Percentiles rank a stretch among this genome's conserved stretches.
Evolutionary conservation across 768 basidiomycete genomes (phyloP).

Genomic region (Lactarius pseudohatsudake): DNA sequence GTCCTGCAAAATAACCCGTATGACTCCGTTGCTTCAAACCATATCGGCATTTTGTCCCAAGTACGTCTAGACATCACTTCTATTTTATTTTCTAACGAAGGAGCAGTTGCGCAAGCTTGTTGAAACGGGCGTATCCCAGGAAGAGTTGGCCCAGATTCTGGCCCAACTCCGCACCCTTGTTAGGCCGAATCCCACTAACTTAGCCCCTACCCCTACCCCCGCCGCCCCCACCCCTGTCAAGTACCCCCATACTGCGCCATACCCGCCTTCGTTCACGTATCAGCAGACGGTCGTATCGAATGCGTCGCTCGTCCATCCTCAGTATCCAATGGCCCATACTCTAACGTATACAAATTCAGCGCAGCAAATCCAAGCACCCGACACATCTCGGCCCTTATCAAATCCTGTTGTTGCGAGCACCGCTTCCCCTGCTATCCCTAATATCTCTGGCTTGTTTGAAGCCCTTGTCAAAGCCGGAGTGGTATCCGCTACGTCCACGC

Average conservation of each 20-base stretch:
- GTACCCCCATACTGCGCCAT: slow-evolving; percentile 26
- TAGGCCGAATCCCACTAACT: slow-evolving; percentile 36
- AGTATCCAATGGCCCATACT: slow-evolving; percentile 23
- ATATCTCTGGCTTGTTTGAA: slow-evolving; percentile 60
- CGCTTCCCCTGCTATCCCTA: slow-evolving; percentile 25
- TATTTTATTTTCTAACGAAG: slow-evolving; percentile 21
- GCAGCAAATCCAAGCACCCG: slow-evolving; percentile 15
- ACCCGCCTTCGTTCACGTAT: slow-evolving; percentile 31
- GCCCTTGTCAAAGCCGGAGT: slow-evolving; percentile 80
- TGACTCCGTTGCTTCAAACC: slow-evolving; percentile 64
- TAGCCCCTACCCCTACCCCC: slow-evolving; percentile 23
- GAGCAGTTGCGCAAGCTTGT: slow-evolving; percentile 69
- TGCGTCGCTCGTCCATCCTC: slow-evolving; percentile 15
- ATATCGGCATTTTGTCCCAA: slow-evolving; percentile 79
- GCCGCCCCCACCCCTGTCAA: slow-evolving; percentile 13
- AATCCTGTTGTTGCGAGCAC: slow-evolving; percentile 31
- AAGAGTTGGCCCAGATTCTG: slow-evolving; percentile 75
- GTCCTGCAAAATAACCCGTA: slow-evolving; percentile 68
- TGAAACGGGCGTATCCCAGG: slow-evolving; percentile 76
- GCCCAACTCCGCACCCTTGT: slow-evolving; percentile 64
- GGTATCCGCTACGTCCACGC: slow-evolving; percentile 55
- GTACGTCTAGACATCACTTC: slow-evolving; percentile 43
- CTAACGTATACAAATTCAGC: slow-evolving; percentile 17
- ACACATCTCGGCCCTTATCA: slow-evolving; percentile 26
- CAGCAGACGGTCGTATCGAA: slow-evolving; percentile 36